Evolutionary conservation across 2,329 filamentous ascomycete species (phyloP).

Genomic region (Aspergillus versicolor): DNA sequence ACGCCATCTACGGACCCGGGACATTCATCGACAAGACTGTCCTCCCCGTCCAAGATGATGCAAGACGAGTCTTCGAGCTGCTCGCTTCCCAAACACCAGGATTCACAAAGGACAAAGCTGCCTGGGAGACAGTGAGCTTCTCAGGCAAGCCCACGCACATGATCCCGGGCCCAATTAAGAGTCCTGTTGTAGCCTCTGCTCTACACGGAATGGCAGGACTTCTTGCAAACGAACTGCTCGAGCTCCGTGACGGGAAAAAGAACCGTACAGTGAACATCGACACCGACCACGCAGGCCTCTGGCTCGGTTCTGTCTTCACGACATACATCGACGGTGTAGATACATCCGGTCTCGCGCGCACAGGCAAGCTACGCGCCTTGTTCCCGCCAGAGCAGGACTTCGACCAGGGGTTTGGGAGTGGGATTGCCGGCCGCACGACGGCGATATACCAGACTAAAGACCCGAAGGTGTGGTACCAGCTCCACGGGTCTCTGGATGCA

Average conservation of each 20-base stretch:
- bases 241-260: background rate
- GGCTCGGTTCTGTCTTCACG: background rate
- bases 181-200: background rate
- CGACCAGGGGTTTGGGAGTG: constrained; percentile 12
- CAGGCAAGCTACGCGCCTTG: background rate
- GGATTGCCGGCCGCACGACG: constrained; percentile 42
- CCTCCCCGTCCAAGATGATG: constrained; percentile 38
- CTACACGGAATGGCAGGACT: background rate
- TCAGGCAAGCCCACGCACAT: background rate
- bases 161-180: background rate
- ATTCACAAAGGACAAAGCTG: constrained; percentile 36
- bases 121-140: constrained; percentile 1
- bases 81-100: constrained; percentile 41
- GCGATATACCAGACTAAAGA: constrained; percentile 51
- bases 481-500: constrained; percentile 52
- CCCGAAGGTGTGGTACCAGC: constrained; percentile 48
- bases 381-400: background rate
- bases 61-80: constrained; percentile 38
- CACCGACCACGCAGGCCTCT: background rate
- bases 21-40: constrained; percentile 40
- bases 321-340: background rate
- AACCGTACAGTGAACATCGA: background rate
- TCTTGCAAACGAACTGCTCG: background rate
- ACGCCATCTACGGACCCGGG: constrained; percentile 41
- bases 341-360: background rate